Evolutionary conservation across 768 basidiomycete genomes (phyloP).

Genomic region (Fomitopsis serialis): DNA sequence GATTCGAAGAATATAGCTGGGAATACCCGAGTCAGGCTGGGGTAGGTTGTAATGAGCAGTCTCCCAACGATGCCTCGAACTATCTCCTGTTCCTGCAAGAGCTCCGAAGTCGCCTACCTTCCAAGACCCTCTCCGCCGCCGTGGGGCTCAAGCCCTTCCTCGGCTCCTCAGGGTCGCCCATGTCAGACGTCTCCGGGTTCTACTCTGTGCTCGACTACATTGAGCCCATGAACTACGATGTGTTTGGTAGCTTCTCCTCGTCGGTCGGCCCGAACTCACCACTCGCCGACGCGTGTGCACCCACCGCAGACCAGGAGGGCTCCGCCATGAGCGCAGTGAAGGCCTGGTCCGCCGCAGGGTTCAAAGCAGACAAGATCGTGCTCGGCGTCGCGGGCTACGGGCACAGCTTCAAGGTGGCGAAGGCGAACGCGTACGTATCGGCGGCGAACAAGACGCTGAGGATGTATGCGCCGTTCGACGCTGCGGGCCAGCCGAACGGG

Average conservation of each 20-base stretch:
- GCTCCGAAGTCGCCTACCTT: constrained; percentile 50
- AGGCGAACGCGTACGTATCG: constrained; percentile 27
- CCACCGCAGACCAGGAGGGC: constrained; percentile 52
- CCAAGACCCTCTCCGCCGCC: constrained; percentile 50
- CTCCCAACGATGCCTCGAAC: constrained; percentile 60
- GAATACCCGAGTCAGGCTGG: constrained; percentile 74
- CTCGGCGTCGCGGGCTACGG: constrained; percentile 85
- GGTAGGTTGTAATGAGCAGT: constrained; percentile 62
- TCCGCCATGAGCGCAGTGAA: constrained; percentile 75
- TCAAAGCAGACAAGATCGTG: constrained; percentile 71
- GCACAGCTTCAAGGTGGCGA: constrained; percentile 54
- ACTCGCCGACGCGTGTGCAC: constrained; percentile 70
- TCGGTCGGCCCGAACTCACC: constrained; percentile 85
- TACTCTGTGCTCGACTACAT: constrained; percentile 65
- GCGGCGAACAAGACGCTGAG: constrained; percentile 29
- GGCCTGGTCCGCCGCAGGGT: constrained; percentile 74
- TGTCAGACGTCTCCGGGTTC: constrained; percentile 67
- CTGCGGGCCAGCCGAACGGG: constrained; percentile 37
- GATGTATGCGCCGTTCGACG: constrained; percentile 46
- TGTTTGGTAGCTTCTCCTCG: constrained; percentile 44
- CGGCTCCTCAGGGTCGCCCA: constrained; percentile 46
- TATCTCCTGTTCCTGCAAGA: constrained; percentile 71
- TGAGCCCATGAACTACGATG: constrained; percentile 66
- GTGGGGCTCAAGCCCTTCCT: constrained; percentile 44
- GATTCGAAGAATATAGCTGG: constrained; percentile 48